Evolutionary conservation across 352 stramenopile species (phyloP).

Genomic region (Discostella stelligera): DNA sequence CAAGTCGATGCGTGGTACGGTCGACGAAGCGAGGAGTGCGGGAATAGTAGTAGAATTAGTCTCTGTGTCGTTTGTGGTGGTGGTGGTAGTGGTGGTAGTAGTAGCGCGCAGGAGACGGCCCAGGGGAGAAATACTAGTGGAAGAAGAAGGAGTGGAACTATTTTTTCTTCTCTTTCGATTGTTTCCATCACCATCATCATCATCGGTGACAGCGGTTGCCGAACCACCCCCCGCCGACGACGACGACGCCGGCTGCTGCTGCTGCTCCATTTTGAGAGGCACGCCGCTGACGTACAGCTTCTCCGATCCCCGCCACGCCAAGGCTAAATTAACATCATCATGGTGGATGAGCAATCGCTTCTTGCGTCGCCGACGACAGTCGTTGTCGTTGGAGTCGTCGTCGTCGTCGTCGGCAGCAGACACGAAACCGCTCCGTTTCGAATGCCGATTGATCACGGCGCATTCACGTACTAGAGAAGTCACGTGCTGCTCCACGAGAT

Average conservation of each 20-base stretch:
- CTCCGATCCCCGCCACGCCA: conserved; percentile 67
- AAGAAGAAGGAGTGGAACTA: too few species aligned
- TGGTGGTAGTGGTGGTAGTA: conserved; percentile 1
- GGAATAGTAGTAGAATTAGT: neutral
- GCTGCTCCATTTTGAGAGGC: neutral
- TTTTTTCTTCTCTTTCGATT: too few species aligned
- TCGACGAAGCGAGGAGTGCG: conserved; percentile 14
- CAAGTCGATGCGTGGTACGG: conserved; percentile 52
- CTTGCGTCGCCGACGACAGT: conserved; percentile 4
- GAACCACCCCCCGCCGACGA: neutral
- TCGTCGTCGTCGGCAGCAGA: conserved; percentile 3
- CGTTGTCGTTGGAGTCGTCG: too few species aligned
- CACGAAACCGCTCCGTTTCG: conserved; percentile 56
- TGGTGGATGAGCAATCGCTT: conserved; percentile 58
- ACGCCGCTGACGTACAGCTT: conserved; percentile 69
- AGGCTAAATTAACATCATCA: conserved; percentile 75
- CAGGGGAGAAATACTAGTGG: neutral
- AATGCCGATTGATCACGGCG: conserved; percentile 62
- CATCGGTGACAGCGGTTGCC: too few species aligned
- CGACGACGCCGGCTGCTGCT: conserved; percentile 3
- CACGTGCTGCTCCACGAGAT: conserved; percentile 68
- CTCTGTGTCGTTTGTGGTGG: too few species aligned
- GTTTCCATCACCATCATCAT: too few species aligned
- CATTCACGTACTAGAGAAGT: conserved; percentile 65
- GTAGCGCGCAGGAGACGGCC: conserved; percentile 11